phyloP scores from a whole-genome alignment of 495 filamentous ascomycete genomes.

The Penicillium chermesinum region DNA sequence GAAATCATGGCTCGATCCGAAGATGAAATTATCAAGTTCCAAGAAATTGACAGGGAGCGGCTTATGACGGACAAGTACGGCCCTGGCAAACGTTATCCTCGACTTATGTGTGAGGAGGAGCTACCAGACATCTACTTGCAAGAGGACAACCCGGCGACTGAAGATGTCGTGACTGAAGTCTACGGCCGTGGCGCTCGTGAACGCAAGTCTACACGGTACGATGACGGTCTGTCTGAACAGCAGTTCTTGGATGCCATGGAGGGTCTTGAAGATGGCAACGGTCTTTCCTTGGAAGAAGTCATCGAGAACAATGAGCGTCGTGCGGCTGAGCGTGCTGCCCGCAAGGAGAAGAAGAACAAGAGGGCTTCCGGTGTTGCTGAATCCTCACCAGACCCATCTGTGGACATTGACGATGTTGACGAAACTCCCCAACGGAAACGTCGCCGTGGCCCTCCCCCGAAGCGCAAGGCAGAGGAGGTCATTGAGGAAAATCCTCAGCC shows the following conservation, averaged over 20 bases:
- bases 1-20: constrained; percentile 77
- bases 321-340: constrained; percentile 70
- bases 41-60: constrained; percentile 73
- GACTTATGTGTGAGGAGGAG: constrained; percentile 83
- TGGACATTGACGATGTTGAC: constrained; percentile 65
- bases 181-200: constrained; percentile 90
- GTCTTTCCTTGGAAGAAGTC: constrained; percentile 72
- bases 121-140: constrained; percentile 88
- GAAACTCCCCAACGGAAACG: constrained; percentile 65
- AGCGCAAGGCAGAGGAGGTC: constrained; percentile 79
- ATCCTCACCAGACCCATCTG: constrained; percentile 60
- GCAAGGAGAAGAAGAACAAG: constrained; percentile 58
- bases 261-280: constrained; percentile 77
- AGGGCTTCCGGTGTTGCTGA: constrained; percentile 43
- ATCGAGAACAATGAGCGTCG: constrained; percentile 83
- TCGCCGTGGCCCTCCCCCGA: constrained; percentile 71
- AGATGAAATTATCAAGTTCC: constrained; percentile 64
- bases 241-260: constrained; percentile 93
- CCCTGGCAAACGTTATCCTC: constrained; percentile 56
- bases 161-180: constrained; percentile 69
- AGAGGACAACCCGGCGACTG: constrained; percentile 76
- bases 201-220: constrained; percentile 87
- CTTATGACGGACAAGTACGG: constrained; percentile 62
- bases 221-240: constrained; percentile 96
- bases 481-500: constrained; percentile 71